phyloP scores from a whole-genome alignment of 208 protist genomes.

The Giardia muris region DNA sequence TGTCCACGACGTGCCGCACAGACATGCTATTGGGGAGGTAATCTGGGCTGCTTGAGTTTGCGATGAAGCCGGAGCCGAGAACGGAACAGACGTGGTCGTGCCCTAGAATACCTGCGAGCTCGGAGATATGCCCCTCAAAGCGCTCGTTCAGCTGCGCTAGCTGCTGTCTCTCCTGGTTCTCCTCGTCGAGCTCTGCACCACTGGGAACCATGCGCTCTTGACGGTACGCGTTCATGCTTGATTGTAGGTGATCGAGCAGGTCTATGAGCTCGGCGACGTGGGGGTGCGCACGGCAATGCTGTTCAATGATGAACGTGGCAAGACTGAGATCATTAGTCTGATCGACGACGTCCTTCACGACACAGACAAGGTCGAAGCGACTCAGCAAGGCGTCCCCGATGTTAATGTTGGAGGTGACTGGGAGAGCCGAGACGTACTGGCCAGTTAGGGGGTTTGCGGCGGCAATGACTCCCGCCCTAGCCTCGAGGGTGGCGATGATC shows the following conservation, averaged over 20 bases:
- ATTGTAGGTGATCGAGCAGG: not conserved
- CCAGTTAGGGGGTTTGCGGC: slow-evolving; percentile 89
- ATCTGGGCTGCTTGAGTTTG: not conserved
- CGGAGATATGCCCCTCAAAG: not conserved
- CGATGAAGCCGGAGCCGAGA: not conserved
- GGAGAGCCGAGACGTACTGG: not conserved
- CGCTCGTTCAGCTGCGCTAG: not conserved
- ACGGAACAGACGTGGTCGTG: not conserved
- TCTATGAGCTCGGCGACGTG: not conserved
- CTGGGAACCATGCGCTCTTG: not conserved
- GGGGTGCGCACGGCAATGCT: not conserved
- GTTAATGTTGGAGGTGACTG: slow-evolving; percentile 27
- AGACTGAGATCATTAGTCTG: not conserved
- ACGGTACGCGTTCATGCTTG: not conserved
- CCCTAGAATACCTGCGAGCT: not conserved
- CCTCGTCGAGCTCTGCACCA: not conserved
- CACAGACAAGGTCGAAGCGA: slow-evolving; percentile 34
- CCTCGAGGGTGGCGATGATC: slow-evolving; percentile 70
- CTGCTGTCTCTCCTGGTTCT: not conserved
- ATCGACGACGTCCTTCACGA: slow-evolving; percentile 20
- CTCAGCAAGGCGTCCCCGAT: slow-evolving; percentile 23
- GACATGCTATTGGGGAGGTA: not conserved
- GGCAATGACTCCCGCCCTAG: slow-evolving; percentile 86
- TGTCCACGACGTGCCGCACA: not conserved
- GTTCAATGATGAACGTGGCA: slow-evolving; percentile 9